phyloP scores from a whole-genome alignment of 164 flowering plant genomes.

The Chloranthus sessilifolius region DNA sequence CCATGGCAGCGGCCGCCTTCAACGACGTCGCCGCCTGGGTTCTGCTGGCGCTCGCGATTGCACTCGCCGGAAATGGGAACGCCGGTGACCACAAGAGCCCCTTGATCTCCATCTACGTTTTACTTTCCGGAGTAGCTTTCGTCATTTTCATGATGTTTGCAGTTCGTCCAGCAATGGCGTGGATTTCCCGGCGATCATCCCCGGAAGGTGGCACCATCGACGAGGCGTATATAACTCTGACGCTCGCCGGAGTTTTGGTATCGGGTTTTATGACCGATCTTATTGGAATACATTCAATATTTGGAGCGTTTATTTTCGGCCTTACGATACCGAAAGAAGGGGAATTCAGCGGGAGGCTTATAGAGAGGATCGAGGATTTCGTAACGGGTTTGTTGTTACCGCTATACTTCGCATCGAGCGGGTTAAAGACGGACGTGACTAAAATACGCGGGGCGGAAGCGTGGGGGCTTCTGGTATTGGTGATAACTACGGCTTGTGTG shows the following conservation, averaged over 20 bases:
- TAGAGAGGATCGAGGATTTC: conserved; percentile 40
- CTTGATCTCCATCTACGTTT: conserved; percentile 19
- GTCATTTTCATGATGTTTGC: conserved; percentile 43
- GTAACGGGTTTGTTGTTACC: conserved; percentile 39
- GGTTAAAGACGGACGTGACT: conserved; percentile 38
- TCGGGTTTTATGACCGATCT: conserved; percentile 38
- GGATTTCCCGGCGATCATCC: conserved; percentile 41
- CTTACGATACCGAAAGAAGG: conserved; percentile 35
- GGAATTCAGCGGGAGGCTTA: conserved; percentile 26
- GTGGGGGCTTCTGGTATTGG: conserved; percentile 41
- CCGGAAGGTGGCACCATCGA: conserved; percentile 26
- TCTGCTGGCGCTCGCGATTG: conserved; percentile 29
- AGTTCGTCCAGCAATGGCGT: conserved; percentile 41
- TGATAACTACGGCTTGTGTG: conserved; percentile 32
- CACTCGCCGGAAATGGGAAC: conserved; percentile 19
- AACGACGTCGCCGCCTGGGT: conserved; percentile 34
- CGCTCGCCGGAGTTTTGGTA: conserved; percentile 33
- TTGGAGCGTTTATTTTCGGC: conserved; percentile 51
- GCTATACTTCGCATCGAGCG: conserved; percentile 45
- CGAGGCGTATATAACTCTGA: conserved; percentile 45
- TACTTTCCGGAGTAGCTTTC: conserved; percentile 45
- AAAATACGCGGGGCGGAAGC: conserved; percentile 28
- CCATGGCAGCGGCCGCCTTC: conserved; percentile 34
- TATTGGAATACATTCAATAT: conserved; percentile 44
- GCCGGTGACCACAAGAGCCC: conserved; percentile 21